These are phyloP conservation scores for Talaromyces albobiverticillius DNA, from an alignment of 2,329 filamentous ascomycete genomes.

Conservation along the genomic window DNA sequence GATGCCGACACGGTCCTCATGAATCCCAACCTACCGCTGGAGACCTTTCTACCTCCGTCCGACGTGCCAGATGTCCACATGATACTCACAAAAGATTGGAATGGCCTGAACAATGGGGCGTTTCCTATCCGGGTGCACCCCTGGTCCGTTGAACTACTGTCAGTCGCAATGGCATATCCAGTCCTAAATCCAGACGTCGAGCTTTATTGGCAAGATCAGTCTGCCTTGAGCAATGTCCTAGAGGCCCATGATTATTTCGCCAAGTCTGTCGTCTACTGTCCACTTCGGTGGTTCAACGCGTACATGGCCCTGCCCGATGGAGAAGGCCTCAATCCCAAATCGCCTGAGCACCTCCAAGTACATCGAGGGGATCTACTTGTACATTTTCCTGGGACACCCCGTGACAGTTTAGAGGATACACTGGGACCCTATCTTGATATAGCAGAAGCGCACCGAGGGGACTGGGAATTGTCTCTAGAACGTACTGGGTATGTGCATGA, in stretches of 20 bases:
- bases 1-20: conserved; percentile 30
- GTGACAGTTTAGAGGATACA: conserved; percentile 17
- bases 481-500: conserved; percentile 21
- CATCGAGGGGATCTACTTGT: conserved; percentile 25
- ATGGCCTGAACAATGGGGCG: conserved; percentile 30
- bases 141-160: conserved; percentile 29
- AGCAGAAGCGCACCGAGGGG: conserved; percentile 16
- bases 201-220: conserved; percentile 18
- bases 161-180: conserved; percentile 23
- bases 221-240: conserved; percentile 14
- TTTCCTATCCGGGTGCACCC: conserved; percentile 29
- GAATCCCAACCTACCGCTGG: conserved; percentile 27
- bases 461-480: conserved; percentile 22
- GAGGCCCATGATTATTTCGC: conserved; percentile 12
- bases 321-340: conserved; percentile 15
- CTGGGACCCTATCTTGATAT: conserved; percentile 24
- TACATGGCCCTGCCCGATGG: conserved; percentile 22
- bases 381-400: conserved; percentile 25
- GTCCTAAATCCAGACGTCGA: conserved; percentile 18
- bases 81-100: conserved; percentile 26
- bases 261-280: conserved; percentile 17
- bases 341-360: not conserved
- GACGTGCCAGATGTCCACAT: conserved; percentile 26
- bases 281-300: conserved; percentile 25
- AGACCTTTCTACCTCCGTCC: conserved; percentile 28